phyloP scores from a whole-genome alignment of 2,329 filamentous ascomycete genomes.

The Beauveria sp. region DNA sequence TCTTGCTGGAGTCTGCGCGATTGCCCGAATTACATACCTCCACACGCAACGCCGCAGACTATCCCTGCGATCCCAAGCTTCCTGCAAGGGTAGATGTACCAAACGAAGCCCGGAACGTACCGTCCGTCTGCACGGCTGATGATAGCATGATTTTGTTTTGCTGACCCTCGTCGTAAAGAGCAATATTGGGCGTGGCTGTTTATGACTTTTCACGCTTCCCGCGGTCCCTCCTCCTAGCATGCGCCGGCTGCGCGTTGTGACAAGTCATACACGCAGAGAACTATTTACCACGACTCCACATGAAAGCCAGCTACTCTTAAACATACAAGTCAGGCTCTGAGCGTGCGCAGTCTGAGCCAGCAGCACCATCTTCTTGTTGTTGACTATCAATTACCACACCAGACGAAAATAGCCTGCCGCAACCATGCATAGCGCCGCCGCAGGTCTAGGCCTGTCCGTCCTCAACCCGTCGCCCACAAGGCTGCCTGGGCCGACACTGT shows the following conservation, averaged over 20 bases:
- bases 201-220: background rate
- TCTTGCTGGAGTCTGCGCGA: background rate
- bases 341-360: background rate
- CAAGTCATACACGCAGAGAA: background rate
- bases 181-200: background rate
- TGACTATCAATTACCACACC: background rate
- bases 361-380: background rate
- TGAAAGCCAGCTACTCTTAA: background rate
- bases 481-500: constrained; percentile 35
- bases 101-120: background rate
- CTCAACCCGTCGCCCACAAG: constrained; percentile 35
- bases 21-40: background rate
- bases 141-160: background rate
- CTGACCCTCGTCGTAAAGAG: background rate
- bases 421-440: constrained; percentile 19
- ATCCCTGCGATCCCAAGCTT: background rate
- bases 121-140: background rate
- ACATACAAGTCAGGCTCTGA: background rate
- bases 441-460: constrained; percentile 29
- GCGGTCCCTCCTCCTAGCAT: constrained; percentile 1
- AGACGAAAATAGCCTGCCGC: background rate
- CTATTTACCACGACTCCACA: background rate
- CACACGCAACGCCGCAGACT: background rate
- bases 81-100: background rate
- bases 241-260: background rate